Evolutionary conservation across 306 rosid species (phyloP), one percentile per base, ranked within the genome.

Genomic region (Geum urbanum): DNA sequence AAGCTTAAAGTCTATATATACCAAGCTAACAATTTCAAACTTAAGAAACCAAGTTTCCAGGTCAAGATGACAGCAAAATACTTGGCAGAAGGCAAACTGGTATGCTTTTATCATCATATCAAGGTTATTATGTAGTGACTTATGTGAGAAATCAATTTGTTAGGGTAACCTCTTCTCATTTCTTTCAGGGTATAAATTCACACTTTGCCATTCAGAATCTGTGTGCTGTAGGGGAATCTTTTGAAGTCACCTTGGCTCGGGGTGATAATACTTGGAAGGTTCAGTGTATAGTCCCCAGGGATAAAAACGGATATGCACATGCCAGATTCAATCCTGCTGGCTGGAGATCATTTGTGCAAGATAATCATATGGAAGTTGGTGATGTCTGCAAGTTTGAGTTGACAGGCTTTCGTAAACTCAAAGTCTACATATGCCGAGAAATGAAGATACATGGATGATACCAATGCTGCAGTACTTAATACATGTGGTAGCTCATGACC

Each of bases 271-370:
- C 35, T 44, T 75, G 84, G 84, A 6, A 67, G 18, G 56, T 48
- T 39, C 6, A 32, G 3, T 80, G 39, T 35, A 61, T 8, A 71
- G 46, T 59, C 37, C 7, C 44, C 44, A 7, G 8, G 27, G 18
- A 53, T 53, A 20, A 18, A 53, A 10, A 19, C 14, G 79, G 79
- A 15, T 10, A 10, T 1, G 7, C 20, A 32, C 7, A 6, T 61
- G 66, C 35, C 4, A n/a, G 20, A 9, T 1, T 41, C 0, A 1
- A 47, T 1, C 1, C 8, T 24, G 15, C 13, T 39, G 35, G 32
- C 16, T 86, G 90, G 87, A 78, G 24, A 46, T 11, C 6, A 22
- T 82, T 85, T 67, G 60, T 9, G 32, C 10, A 12, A 46, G 74
- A 60, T 13, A 78, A 73, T 78, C 15, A 18, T 2, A 43, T 67